Evolutionary conservation across 1,284 basidiomycete species (phyloP).

Genomic region (Moniliophthora roreri): DNA sequence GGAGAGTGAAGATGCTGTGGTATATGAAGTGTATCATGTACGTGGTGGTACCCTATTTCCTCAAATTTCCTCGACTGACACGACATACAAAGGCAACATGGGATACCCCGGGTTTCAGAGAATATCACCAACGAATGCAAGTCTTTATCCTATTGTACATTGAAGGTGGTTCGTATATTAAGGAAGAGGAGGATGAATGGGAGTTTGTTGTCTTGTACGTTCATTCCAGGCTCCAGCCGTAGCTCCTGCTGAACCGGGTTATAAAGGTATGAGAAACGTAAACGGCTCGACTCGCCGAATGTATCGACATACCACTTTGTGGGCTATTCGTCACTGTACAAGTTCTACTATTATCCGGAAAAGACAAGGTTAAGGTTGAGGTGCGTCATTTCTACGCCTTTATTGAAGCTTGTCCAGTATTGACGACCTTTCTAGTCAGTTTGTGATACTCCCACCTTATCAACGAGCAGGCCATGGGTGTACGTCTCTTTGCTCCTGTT

Average conservation of each 20-base stretch:
- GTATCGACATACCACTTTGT: constrained; percentile 82
- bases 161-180: constrained; percentile 93
- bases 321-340: constrained; percentile 90
- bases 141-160: constrained; percentile 94
- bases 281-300: constrained; percentile 48
- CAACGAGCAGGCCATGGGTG: constrained; percentile 91
- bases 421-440: constrained; percentile 75
- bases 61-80: constrained; percentile 1
- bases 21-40: constrained; percentile 87
- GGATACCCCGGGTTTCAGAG: constrained; percentile 86
- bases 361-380: constrained; percentile 83
- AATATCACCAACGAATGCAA: constrained; percentile 95
- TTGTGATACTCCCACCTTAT: constrained; percentile 90
- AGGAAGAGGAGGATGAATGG: constrained; percentile 87
- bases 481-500: constrained; percentile 39
- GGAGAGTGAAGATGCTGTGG: constrained; percentile 59
- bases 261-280: constrained; percentile 80
- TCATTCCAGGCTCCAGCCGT: constrained; percentile 3
- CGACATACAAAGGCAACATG: constrained; percentile 58
- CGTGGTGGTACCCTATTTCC: constrained; percentile 27
- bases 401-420: too few relatives aligned
- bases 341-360: constrained; percentile 93
- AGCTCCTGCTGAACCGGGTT: not conserved
- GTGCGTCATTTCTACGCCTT: constrained; percentile 37
- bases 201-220: constrained; percentile 82